phyloP scores from a whole-genome alignment of 441 rosid genomes.

The Populus trichocarpa region DNA sequence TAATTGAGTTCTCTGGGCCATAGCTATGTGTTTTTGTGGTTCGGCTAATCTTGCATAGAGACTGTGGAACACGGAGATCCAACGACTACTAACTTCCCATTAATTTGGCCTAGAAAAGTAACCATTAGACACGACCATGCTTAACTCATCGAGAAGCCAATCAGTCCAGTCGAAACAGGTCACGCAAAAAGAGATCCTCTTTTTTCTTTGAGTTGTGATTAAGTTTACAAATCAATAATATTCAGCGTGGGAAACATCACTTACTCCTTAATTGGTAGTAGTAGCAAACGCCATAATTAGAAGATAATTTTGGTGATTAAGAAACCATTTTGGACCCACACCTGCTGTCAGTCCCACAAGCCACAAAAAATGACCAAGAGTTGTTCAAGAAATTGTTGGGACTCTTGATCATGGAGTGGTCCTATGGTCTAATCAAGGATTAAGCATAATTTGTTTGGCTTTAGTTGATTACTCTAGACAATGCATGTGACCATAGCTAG shows the following conservation, averaged over 20 bases:
- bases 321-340: conserved; percentile 11
- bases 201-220: background rate
- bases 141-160: background rate
- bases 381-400: background rate
- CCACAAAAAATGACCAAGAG: background rate
- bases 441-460: background rate
- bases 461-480: background rate
- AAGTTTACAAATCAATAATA: background rate
- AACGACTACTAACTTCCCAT: background rate
- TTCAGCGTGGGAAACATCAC: conserved; percentile 28
- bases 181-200: background rate
- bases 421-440: background rate
- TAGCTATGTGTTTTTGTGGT: too few species aligned
- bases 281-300: conserved; percentile 31
- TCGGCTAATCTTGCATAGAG: background rate
- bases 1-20: too few species aligned
- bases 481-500: background rate
- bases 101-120: background rate
- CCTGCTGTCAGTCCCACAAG: background rate
- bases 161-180: background rate
- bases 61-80: background rate
- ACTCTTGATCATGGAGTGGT: background rate
- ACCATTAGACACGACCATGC: background rate
- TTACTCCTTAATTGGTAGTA: conserved; percentile 25
- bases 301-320: conserved; percentile 27